phyloP scores from a whole-genome alignment of 169 alveolate genomes.

The Eimeria mitis region DNA sequence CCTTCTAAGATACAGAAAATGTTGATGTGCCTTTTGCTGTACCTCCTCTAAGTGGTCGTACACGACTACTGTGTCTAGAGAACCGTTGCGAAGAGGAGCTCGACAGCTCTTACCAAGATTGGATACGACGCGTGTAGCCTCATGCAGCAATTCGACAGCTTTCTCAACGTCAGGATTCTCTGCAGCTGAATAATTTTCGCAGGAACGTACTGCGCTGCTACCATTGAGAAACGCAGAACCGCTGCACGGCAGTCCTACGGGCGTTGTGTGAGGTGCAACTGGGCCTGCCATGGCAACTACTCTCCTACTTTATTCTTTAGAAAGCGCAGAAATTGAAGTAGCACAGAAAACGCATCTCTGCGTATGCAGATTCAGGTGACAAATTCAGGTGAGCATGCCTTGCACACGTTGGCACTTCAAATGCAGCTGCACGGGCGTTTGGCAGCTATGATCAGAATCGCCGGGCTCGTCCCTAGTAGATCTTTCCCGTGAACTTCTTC shows the following conservation, averaged over 20 bases:
- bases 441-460: background rate
- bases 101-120: slow-evolving; percentile 18
- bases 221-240: background rate
- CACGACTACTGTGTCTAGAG: background rate
- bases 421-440: background rate
- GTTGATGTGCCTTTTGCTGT: background rate
- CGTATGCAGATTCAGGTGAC: background rate
- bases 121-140: background rate
- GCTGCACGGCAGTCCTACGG: background rate
- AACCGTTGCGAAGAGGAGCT: background rate
- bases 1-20: background rate
- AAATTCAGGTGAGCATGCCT: background rate
- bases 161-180: background rate
- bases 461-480: background rate
- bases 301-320: too few species aligned
- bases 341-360: background rate
- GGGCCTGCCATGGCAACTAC: background rate
- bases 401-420: background rate
- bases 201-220: background rate
- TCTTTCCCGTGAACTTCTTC: background rate
- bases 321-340: background rate
- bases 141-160: slow-evolving; percentile 26
- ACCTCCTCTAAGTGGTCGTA: background rate
- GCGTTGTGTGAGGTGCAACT: background rate
- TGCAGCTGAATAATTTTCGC: background rate